phyloP scores from a whole-genome alignment of 1,284 basidiomycete genomes.

The Caloboletus inedulis region DNA sequence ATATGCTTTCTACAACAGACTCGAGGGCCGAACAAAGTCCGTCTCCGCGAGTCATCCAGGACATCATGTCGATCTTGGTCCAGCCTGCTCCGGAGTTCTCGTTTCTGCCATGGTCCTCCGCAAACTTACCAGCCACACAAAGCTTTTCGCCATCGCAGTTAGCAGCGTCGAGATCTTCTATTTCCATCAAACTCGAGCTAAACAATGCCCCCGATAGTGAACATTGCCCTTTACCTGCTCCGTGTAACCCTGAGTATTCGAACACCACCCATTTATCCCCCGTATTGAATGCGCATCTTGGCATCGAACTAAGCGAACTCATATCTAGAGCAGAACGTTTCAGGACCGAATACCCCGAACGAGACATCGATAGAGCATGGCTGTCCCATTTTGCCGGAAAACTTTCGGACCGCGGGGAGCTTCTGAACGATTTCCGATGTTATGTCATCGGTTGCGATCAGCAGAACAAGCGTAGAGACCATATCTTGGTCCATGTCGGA shows the following conservation, averaged over 20 bases:
- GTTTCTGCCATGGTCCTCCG: conserved; percentile 6
- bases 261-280: conserved; percentile 40
- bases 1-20: not conserved
- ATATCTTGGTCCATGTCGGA: conserved; percentile 68
- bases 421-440: conserved; percentile 59
- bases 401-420: conserved; percentile 52
- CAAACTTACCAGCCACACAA: conserved; percentile 1
- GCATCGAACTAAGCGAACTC: conserved; percentile 52
- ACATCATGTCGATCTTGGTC: conserved; percentile 34
- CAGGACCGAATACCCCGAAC: conserved; percentile 47
- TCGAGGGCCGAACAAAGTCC: conserved; percentile 16
- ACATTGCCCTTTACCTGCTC: not conserved
- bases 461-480: conserved; percentile 64
- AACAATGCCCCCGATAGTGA: not conserved
- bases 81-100: conserved; percentile 13
- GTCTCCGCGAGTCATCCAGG: conserved; percentile 31
- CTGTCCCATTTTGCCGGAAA: conserved; percentile 62
- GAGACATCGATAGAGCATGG: conserved; percentile 60
- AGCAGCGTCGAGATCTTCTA: not conserved
- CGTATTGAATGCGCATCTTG: conserved; percentile 55
- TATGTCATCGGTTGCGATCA: conserved; percentile 62
- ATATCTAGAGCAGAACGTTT: conserved; percentile 52
- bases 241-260: conserved; percentile 1
- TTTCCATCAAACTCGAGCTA: conserved; percentile 2
- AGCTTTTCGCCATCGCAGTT: conserved; percentile 5